Evolutionary conservation across 1,139 yeast species (phyloP).

Genomic region (Blastobotrys aristatus): DNA sequence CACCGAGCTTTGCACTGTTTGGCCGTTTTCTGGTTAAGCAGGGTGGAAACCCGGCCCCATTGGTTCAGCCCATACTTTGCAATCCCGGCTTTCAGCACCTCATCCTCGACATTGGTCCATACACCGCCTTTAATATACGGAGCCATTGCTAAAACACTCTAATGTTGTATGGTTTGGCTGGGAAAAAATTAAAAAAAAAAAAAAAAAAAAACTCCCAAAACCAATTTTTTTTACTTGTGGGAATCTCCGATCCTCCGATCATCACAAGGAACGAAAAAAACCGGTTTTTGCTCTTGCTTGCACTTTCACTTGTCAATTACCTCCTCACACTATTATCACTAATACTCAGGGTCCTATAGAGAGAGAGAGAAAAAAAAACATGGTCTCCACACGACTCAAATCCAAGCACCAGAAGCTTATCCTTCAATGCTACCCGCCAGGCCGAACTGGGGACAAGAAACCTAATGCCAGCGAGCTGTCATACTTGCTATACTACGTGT

Average conservation of each 20-base stretch:
- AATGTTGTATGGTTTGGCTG: neutral
- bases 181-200: neutral
- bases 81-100: conserved; percentile 82
- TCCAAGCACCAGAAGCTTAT: conserved; percentile 78
- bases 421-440: conserved; percentile 89
- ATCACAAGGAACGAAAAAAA: too few relatives aligned
- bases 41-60: conserved; percentile 90
- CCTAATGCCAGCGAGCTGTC: conserved; percentile 91
- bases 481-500: conserved; percentile 84
- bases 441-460: conserved; percentile 75
- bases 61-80: conserved; percentile 90
- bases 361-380: too few relatives aligned
- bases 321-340: too few relatives aligned
- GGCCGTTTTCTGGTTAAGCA: conserved; percentile 79
- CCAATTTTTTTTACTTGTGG: too few relatives aligned
- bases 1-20: conserved; percentile 91
- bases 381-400: conserved; percentile 3
- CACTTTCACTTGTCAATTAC: too few relatives aligned
- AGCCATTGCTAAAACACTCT: too few relatives aligned
- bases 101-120: conserved; percentile 92
- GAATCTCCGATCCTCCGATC: too few relatives aligned
- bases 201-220: neutral
- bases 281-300: too few relatives aligned
- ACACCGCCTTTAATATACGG: conserved; percentile 75
- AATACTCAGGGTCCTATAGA: too few relatives aligned